Evolutionary conservation across 2,329 filamentous ascomycete species (phyloP), one percentile per base, ranked within the genome.

Genomic region (Aspergillus versicolor): DNA sequence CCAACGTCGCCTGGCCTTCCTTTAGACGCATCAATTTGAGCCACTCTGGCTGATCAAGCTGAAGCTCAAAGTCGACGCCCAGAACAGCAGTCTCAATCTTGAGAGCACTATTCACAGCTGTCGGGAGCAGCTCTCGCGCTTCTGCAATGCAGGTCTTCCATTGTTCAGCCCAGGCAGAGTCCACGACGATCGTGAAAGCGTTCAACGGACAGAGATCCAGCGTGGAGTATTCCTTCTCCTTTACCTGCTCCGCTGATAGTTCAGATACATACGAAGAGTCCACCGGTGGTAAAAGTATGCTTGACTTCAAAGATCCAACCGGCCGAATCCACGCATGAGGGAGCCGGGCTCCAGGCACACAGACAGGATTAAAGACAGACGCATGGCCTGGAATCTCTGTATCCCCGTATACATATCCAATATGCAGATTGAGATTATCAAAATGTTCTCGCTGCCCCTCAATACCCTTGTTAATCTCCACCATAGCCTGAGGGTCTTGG

Each of bases 301-400:
- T 30, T 3, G 27, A 30, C 27, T 12, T 30, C 3, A 30, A 11
- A 11, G 27, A 1, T 9, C 4, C 4, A 30, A 30, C 9, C 27
- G 52, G 34, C 13, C 22, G 30, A 13, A 79, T 70, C 75, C 76
- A 79, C 1, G 70, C 68, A 61, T 79, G 77, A 4, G 76, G 75
- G 5, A 79, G 54, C 34, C 76, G 65, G 6, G 75, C 77, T 0
- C 77, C 76, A 0, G 67, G 52, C 0, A 67, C 57, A 56, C 75
- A 78, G n/a, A 70, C 70, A 2, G 74, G 69, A 2, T 60, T 63
- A 54, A 72, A 79, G 1, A 66, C 42, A 0, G 76, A 79, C 1
- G 75, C 76, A 58, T 75, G 68, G 0, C 64, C 41, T 0, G 75
- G 76, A 3, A 71, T 64, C 5, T 64, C 48, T 2, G 30, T 38